phyloP scores from a whole-genome alignment of 2,329 filamentous ascomycete species.

The Cercospora sp. region DNA sequence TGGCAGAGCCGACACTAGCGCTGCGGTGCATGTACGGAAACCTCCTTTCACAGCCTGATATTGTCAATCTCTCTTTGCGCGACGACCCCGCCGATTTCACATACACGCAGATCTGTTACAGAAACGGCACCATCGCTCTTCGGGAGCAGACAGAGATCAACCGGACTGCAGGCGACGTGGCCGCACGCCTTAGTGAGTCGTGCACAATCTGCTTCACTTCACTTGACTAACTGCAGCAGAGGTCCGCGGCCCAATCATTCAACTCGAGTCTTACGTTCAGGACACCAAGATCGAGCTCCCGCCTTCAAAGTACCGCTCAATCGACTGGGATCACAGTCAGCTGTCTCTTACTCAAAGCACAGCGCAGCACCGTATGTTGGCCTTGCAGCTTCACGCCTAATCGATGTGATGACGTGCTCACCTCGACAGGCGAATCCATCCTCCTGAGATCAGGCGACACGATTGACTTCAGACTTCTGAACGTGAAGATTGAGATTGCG shows the following conservation, averaged over 20 bases:
- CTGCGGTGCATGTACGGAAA: constrained; percentile 12
- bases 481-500: constrained; percentile 14
- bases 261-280: constrained; percentile 7
- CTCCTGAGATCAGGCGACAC: constrained; percentile 4
- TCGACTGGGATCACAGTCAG: background rate
- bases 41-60: background rate
- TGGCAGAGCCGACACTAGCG: background rate
- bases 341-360: background rate
- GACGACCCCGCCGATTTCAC: background rate
- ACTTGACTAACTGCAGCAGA: background rate
- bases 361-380: background rate
- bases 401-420: background rate
- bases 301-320: background rate
- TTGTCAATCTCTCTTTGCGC: background rate
- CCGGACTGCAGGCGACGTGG: background rate
- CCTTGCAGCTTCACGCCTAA: background rate
- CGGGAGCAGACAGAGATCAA: background rate
- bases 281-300: constrained; percentile 6
- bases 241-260: background rate
- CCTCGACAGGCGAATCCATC: background rate
- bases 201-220: background rate
- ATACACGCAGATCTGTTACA: constrained; percentile 4
- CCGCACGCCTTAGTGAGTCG: constrained; percentile 5
- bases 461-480: constrained; percentile 8
- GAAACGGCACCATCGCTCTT: background rate